Percentiles rank a stretch among this genome's conserved stretches.
Conservation (phyloP, 768 basidiomycete species). For the Sporobolomyces roseus region DNA sequence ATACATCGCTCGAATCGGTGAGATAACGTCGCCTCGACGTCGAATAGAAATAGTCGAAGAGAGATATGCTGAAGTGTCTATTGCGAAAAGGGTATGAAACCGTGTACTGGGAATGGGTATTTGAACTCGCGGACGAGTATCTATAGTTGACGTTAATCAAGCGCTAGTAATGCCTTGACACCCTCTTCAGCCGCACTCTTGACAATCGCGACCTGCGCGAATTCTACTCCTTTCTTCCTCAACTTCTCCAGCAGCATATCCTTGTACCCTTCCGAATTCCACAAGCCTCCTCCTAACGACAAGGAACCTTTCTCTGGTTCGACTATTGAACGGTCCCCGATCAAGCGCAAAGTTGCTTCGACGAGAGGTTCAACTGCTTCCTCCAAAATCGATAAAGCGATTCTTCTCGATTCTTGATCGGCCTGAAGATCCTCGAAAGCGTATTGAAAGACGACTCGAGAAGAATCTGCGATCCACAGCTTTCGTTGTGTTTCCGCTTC, state of each 20-base stretch:
- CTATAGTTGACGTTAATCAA: background rate
- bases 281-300: conserved; percentile 47
- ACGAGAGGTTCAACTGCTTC: conserved; percentile 42
- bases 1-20: too few species aligned
- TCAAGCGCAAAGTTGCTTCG: conserved; percentile 43
- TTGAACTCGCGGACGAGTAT: too few species aligned
- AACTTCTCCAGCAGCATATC: conserved; percentile 41
- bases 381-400: conserved; percentile 41
- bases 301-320: conserved; percentile 39
- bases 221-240: conserved; percentile 38
- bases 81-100: too few species aligned
- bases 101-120: too few species aligned
- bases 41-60: too few species aligned
- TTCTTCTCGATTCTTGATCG: conserved; percentile 14
- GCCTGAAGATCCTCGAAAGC: conserved; percentile 38
- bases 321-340: conserved; percentile 38
- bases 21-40: too few species aligned
- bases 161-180: conserved; percentile 34
- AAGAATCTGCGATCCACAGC: conserved; percentile 45
- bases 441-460: conserved; percentile 44
- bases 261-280: conserved; percentile 43
- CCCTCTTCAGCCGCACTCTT: conserved; percentile 47
- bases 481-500: conserved; percentile 44
- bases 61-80: too few species aligned
- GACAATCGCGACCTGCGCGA: conserved; percentile 41